Base-by-base conservation (phyloP, 2,329 filamentous ascomycete genomes). In the Stagonosporopsis tanaceti region DNA sequence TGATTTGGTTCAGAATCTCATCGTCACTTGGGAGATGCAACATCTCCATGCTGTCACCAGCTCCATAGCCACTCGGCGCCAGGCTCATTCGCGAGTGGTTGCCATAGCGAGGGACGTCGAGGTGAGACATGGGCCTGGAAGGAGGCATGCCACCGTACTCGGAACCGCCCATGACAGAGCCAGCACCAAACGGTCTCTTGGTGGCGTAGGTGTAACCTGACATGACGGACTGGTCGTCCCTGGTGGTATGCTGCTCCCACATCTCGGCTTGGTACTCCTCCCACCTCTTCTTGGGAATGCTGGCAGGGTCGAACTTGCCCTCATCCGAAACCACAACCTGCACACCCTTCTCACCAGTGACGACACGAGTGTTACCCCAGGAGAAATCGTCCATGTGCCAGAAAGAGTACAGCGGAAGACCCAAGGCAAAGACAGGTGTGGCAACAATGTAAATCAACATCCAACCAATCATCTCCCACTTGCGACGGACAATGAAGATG, bases 331-430 rank as follows among this genome's bases (percentile, higher is more conserved):
- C 89, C 67, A 99, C 87, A 61, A 98, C 82, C 82, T 97, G 94
- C 76, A 92, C 89, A 63, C 95, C 95, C 77, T 89, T 89, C 76
- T 99, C 95, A 75, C 95, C 95, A 7, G 91, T 95, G 63, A 99
- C 93, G 56, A 99, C 87, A 87, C 95, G 94, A 38, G 95, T 99
- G 79, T 97, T 99, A 79, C 95, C 95, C 95, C 95, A 99, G 70
- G 90, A 91, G 86, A 99, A 99, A 80, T 99, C 95, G 77, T 99
- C 95, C 95, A 98, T 98, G 80, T 97, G 87, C 95, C 95, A 99
- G 85, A 99, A 99, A 47, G 94, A 85, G 77, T 98, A 98, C 27
- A 99, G 81, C 0, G 95, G 95, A 41, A 99, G 84, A 57, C 86
- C 93, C 62, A 96, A 92, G 40, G 91, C 89, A 84, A 97, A 99